Base-by-base conservation (phyloP, 768 basidiomycete species). In the Calvatia gigantea region DNA sequence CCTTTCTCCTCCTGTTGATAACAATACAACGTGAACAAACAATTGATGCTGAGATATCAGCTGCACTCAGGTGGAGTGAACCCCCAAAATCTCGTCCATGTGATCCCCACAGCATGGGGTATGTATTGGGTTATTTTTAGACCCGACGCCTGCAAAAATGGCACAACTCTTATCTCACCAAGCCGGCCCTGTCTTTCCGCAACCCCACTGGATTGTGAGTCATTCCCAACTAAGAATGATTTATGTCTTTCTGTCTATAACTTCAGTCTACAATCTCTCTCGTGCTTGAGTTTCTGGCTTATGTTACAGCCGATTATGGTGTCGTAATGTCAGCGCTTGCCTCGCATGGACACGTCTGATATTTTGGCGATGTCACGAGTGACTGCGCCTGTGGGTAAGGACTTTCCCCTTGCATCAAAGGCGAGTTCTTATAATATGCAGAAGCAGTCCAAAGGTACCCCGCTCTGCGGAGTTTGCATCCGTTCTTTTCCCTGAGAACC, bases 371-470 rank as follows among this genome's bases (percentile, higher is more conserved):
- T 9, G 28, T 51, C 50, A 51, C 50, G 38, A 39, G 50, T 51
- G 25, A 19, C 31, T 37, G 42, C 50, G 38, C 39, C 39, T 51
- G 50, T 51, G 50, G 50, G 50, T 51, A 51, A 51, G n/a, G n/a
- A 2, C 27, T 51, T 37, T 32, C 50, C 28, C 50, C 17, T 51
- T 51, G 23, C 4, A 41, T 51, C 50, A 28, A 4, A 11, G 2
- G 2, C 27, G 35, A 39, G 6, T 15, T 42, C 11, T 39, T 23
- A 17, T 37, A 9, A 17, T 37, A 9, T 14, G 27, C 37, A 17
- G 8, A 42, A 39, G 50, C 31, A 48, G 46, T 5, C n/a, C 46
- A 33, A 33, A 31, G 23, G 17, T 9, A 29, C 28, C 29, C 28
- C 28, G 8, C 12, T 19, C 28, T 31, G 25, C n/a, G 25, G 28